phyloP scores from a whole-genome alignment of 2,329 filamentous ascomycete genomes.

The Cladosporium cucumerinum region DNA sequence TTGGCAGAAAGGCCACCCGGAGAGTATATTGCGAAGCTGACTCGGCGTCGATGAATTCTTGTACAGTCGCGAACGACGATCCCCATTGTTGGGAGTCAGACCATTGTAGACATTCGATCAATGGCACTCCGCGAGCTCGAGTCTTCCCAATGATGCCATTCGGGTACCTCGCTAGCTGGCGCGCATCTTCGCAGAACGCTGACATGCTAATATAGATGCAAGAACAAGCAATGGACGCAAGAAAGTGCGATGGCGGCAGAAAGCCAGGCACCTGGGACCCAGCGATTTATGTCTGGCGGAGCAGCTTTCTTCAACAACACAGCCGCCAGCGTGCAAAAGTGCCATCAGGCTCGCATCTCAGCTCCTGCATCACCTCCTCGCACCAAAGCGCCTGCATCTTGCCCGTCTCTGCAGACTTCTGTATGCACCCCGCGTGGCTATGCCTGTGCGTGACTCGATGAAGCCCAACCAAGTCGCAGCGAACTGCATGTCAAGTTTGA shows the following conservation, averaged over 20 bases:
- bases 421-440: conserved; percentile 10
- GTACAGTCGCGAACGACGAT: not conserved
- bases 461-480: not conserved
- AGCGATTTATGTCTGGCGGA: not conserved
- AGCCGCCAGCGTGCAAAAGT: not conserved
- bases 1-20: conserved; percentile 4
- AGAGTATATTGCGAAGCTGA: not conserved
- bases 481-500: not conserved
- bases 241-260: not conserved
- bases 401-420: not conserved
- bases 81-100: not conserved
- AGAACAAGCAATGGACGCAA: not conserved
- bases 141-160: conserved; percentile 4
- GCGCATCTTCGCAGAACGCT: conserved; percentile 4
- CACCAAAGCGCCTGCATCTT: not conserved
- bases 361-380: conserved; percentile 4
- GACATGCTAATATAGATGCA: conserved; percentile 3
- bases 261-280: not conserved
- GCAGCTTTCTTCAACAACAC: not conserved
- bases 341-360: conserved; percentile 13
- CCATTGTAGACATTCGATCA: not conserved
- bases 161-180: not conserved
- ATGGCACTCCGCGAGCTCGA: not conserved
- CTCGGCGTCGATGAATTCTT: not conserved
- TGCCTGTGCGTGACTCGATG: conserved; percentile 5